phyloP scores from a whole-genome alignment of 805 yeast genomes.

The Danielia reshetovae region DNA sequence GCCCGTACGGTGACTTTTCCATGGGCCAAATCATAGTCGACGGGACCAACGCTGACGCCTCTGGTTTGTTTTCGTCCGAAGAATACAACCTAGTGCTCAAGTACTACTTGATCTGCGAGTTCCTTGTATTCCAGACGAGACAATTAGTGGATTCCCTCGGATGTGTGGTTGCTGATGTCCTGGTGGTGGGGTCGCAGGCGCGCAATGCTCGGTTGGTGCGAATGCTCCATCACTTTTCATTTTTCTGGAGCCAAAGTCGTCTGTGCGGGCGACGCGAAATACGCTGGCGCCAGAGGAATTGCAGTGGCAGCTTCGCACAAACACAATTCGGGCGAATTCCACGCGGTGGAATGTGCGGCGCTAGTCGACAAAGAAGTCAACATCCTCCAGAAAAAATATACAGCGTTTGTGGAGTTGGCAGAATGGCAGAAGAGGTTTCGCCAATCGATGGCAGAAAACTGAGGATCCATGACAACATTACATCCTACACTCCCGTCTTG shows the following conservation, averaged over 20 bases:
- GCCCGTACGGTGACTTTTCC: slow-evolving; percentile 48
- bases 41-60: slow-evolving; percentile 26
- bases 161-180: slow-evolving; percentile 20
- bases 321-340: too few relatives aligned
- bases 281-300: background rate
- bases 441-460: too few relatives aligned
- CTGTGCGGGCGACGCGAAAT: slow-evolving; percentile 1
- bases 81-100: slow-evolving; percentile 32
- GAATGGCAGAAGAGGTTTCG: too few relatives aligned
- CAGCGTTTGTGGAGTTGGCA: too few relatives aligned
- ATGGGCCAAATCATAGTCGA: slow-evolving; percentile 51
- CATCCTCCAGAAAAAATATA: too few relatives aligned
- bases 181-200: slow-evolving; percentile 51
- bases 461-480: too few relatives aligned
- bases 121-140: slow-evolving; percentile 46
- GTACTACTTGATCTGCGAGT: slow-evolving; percentile 48
- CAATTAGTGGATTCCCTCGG: slow-evolving; percentile 30
- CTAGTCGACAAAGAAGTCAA: too few relatives aligned
- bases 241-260: too few relatives aligned
- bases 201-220: slow-evolving; percentile 26
- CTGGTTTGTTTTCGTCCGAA: slow-evolving; percentile 4
- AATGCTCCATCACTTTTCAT: slow-evolving; percentile 8
- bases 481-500: too few relatives aligned
- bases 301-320: too few relatives aligned
- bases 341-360: too few relatives aligned